Base-by-base conservation (phyloP, 345 rosid species). In the Aethionema arabicum region DNA sequence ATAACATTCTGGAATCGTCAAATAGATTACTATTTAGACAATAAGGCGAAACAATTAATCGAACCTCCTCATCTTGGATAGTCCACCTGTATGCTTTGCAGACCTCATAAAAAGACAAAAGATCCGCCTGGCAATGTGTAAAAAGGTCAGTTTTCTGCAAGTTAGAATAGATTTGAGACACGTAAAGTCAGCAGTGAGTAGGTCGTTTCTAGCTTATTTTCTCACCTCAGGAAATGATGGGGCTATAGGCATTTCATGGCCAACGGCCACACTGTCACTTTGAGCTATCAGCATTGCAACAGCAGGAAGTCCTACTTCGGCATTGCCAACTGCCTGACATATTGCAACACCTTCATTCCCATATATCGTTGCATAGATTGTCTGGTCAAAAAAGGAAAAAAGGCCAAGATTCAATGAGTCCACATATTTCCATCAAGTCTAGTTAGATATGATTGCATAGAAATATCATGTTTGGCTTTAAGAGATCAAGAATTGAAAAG, bases 171-270 rank as follows among this genome's bases (percentile, higher is more conserved):
- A 62, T 44, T 35, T 37, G 41, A 61, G 32, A 64, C 15, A 12
- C 59, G 11, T 59, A 21, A 43, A 7, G 35, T 60, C 65, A 37
- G 13, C 40, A 61, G 32, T 15, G 44, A 67, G 29, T 53, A 42
- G n/a, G n/a, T n/a, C n/a, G 46, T 56, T 59, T 65, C 59, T 59
- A 53, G 70, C 51, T 68, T 44, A 48, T 27, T 44, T 58, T 80
- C 83, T 84, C 77, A 78, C 98, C 90, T 83, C 79, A 41, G 84
- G 48, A 82, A 91, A 85, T 74, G 74, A 76, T 61, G 98, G 96
- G 74, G 77, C 80, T 75, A 88, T 61, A 67, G 91, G 87, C 85
- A 85, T 76, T 68, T 86, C 78, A 59, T 65, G 79, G 21, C 92
- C 85, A 65, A 86, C 81, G 59, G 83, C 89, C 75, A 91, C 83